Evolutionary conservation across 768 basidiomycete genomes (phyloP).

Genomic region (Amanita exitialis): DNA sequence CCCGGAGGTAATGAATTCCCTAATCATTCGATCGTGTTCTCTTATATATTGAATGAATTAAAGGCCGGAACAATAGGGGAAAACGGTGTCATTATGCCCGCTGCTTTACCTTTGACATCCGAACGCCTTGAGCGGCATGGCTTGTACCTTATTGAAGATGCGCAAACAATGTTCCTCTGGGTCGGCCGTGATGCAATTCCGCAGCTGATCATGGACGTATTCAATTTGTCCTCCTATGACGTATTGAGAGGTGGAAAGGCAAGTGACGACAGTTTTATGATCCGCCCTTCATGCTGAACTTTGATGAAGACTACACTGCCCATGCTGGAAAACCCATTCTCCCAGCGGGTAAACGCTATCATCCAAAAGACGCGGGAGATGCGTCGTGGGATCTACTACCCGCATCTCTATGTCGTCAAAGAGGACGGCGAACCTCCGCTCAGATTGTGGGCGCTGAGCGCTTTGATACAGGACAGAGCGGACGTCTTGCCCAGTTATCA

Average conservation of each 20-base stretch:
- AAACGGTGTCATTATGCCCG: constrained; percentile 79
- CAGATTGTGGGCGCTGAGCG: constrained; percentile 90
- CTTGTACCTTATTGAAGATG: constrained; percentile 93
- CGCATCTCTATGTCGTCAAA: constrained; percentile 93
- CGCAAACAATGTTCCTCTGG: constrained; percentile 97
- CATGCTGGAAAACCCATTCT: constrained; percentile 85
- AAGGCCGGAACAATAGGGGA: constrained; percentile 91
- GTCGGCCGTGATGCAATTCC: constrained; percentile 98
- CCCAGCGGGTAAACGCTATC: constrained; percentile 90
- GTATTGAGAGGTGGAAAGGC: constrained; percentile 93
- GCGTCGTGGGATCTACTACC: constrained; percentile 86
- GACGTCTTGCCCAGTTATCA: constrained; percentile 94
- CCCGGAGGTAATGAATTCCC: constrained; percentile 50
- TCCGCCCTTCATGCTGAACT: background rate
- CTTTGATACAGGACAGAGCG: constrained; percentile 90
- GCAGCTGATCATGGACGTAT: constrained; percentile 88
- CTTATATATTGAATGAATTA: constrained; percentile 5
- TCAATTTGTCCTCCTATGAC: constrained; percentile 82
- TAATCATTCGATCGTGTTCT: background rate
- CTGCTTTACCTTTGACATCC: constrained; percentile 84
- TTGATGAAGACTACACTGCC: constrained; percentile 71
- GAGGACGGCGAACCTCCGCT: constrained; percentile 96
- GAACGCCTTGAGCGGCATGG: constrained; percentile 93
- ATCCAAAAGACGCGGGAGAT: constrained; percentile 92
- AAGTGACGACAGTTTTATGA: constrained; percentile 11